Evolutionary conservation across 2,329 filamentous ascomycete genomes (phyloP).

Genomic region (Dactylellina haptotyla): DNA sequence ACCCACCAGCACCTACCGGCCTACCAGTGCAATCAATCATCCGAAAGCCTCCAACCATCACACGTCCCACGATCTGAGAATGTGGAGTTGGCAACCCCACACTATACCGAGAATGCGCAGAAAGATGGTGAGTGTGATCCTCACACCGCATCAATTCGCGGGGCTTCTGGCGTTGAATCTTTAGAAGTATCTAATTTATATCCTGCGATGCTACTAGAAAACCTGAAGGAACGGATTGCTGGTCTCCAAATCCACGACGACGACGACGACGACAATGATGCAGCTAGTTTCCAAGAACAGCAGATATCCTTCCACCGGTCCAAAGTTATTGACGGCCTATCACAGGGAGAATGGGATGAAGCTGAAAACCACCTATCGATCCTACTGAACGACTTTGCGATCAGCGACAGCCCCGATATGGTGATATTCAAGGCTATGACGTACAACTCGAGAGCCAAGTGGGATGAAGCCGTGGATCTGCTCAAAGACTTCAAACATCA

Average conservation of each 20-base stretch:
- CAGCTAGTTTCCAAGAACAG: slow-evolving; percentile 10
- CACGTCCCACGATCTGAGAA: slow-evolving; percentile 5
- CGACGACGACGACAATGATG: slow-evolving; percentile 5
- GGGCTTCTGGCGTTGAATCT: neutral
- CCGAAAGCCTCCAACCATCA: neutral
- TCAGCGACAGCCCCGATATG: slow-evolving; percentile 33
- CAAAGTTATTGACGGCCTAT: slow-evolving; percentile 35
- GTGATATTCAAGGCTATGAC: slow-evolving; percentile 41
- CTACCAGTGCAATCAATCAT: slow-evolving; percentile 18
- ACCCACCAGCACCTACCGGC: slow-evolving; percentile 6
- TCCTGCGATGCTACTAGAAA: neutral
- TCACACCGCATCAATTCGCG: neutral
- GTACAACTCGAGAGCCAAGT: slow-evolving; percentile 41
- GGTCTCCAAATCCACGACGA: neutral
- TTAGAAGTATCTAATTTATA: neutral
- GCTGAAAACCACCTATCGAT: slow-evolving; percentile 31
- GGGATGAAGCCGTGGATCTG: slow-evolving; percentile 37
- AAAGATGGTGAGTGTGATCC: slow-evolving; percentile 42
- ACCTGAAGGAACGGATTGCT: neutral
- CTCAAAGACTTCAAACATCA: slow-evolving; percentile 49
- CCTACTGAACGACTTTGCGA: slow-evolving; percentile 28
- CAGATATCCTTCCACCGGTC: slow-evolving; percentile 42
- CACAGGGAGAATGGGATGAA: slow-evolving; percentile 37
- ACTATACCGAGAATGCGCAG: slow-evolving; percentile 21
- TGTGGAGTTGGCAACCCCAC: slow-evolving; percentile 2